phyloP scores from a whole-genome alignment of 2,329 filamentous ascomycete species.

The Bisporella sp. region DNA sequence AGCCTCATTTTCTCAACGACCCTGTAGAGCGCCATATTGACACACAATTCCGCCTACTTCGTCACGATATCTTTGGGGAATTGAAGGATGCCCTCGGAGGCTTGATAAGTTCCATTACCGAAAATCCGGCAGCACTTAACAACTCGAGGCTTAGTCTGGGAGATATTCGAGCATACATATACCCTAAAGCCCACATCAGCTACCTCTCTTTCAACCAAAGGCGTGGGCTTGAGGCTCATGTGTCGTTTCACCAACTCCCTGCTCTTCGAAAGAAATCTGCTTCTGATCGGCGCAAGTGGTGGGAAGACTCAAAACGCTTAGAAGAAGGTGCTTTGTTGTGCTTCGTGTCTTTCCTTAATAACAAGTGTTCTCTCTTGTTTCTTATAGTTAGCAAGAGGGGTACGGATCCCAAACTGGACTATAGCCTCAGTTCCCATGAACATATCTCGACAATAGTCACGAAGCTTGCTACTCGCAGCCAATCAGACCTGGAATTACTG shows the following conservation, averaged over 20 bases:
- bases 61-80: conserved; percentile 43
- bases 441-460: conserved; percentile 16
- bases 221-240: conserved; percentile 36
- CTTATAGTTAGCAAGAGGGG: conserved; percentile 13
- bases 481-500: conserved; percentile 11
- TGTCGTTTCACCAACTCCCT: conserved; percentile 37
- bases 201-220: conserved; percentile 12
- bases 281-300: conserved; percentile 13
- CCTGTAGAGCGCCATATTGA: conserved; percentile 18
- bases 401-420: conserved; percentile 10
- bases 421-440: conserved; percentile 11
- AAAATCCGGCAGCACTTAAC: conserved; percentile 11
- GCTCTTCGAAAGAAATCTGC: conserved; percentile 10
- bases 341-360: conserved; percentile 11
- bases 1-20: conserved; percentile 34
- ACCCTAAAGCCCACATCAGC: conserved; percentile 23
- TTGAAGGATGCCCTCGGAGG: conserved; percentile 25
- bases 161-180: too few species aligned
- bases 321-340: conserved; percentile 15
- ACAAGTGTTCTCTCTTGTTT: conserved; percentile 7
- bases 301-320: conserved; percentile 16
- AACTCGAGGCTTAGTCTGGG: conserved; percentile 2
- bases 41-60: conserved; percentile 23
- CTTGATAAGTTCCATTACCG: conserved; percentile 14
- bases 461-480: conserved; percentile 14